Evolutionary conservation across 352 stramenopile genomes (phyloP), one percentile per base, ranked within the genome.

Genomic region (Phytopythium vexans): DNA sequence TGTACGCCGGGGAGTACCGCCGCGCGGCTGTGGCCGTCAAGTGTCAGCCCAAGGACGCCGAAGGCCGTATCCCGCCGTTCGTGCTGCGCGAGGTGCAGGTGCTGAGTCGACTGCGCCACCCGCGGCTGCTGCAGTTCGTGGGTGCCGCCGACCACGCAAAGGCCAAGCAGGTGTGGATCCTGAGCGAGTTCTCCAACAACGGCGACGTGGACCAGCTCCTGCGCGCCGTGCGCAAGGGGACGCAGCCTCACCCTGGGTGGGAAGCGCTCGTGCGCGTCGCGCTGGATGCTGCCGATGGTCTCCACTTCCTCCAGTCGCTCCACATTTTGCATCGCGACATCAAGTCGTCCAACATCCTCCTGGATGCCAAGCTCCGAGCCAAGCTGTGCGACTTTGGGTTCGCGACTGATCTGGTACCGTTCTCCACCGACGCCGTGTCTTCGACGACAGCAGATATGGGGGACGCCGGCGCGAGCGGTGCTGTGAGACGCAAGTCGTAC

Each of bases 221-320:
- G 15, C 77, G 82, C 41, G 54, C 60, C 12, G 86, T 85, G 51
- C 80, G 80, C 38, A 78, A 60, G 8, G 66, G 65, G 1, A 62
- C 64, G 12, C 62, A 65, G 35, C 5, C 52, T 1, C 82, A 92
- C 36, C 51, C 88, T 27, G 80, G 82, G 21, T 94, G 85, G 85
- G 49, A 66, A 8, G 48, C 67, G 11, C 74, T 89, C 42, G 60
- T 74, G 10, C 80, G 77, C 40, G 88, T 93, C 42, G 83, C 81
- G 10, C 62, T 92, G 27, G 85, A 96, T 45, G 70, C 83, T 6
- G 92, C 95, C 0, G 71, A 86, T 47, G 96, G 94, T 55, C 92
- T 99, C 52, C 79, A 91, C 47, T 99, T 99, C 72, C 66, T 99
- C 50, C 97, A 99, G 71, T 72, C 75, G 41, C 70, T 72, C 34